Evolutionary conservation across 164 flowering plant species (phyloP), one percentile per base, ranked within the genome.

Genomic region (Macadamia tetraphylla): DNA sequence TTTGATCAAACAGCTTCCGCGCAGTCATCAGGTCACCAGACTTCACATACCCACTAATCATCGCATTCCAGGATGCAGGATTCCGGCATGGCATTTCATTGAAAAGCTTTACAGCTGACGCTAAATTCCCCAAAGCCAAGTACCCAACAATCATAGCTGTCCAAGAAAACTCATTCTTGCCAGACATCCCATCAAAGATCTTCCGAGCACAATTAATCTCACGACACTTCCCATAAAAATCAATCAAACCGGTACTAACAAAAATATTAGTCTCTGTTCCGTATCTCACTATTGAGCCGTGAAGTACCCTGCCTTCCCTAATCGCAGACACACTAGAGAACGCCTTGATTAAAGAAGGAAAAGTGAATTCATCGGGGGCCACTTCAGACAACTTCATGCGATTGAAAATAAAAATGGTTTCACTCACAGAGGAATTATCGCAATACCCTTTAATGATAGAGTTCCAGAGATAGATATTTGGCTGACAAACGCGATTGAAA

Each of bases 141-240:
- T 78, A 83, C 73, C 84, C 88, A n/a, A 68, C 83, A 73, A 89
- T 65, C 87, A 87, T 80, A 55, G 87, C 80, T 7, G 90, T 89
- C 90, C 90, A 89, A 40, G 90, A 76, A 48, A 81, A 86, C 64
- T 70, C 90, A 80, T 77, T 87, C 62, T 66, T 83, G 56, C 69
- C 80, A 51, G 60, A 6, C 88, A 89, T 83, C 72, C 60, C 81
- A 73, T 85, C 92, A 74, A 89, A 89, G 68, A 86, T 70, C 69
- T 79, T 83, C 11, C 82, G 75, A 2, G 89, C 90, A 62, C 63
- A 65, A 18, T n/a, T 65, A 62, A 81, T 70, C 60, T 78, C 83
- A 64, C 61, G 56, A 63, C 82, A 79, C 66, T 87, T 87, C 29
- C 87, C 85, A 65, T 89, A 89, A 55, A 85, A 77, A 68, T 83